Evolutionary conservation across 2,329 filamentous ascomycete species (phyloP).

Genomic region (Aspergillus ustus): DNA sequence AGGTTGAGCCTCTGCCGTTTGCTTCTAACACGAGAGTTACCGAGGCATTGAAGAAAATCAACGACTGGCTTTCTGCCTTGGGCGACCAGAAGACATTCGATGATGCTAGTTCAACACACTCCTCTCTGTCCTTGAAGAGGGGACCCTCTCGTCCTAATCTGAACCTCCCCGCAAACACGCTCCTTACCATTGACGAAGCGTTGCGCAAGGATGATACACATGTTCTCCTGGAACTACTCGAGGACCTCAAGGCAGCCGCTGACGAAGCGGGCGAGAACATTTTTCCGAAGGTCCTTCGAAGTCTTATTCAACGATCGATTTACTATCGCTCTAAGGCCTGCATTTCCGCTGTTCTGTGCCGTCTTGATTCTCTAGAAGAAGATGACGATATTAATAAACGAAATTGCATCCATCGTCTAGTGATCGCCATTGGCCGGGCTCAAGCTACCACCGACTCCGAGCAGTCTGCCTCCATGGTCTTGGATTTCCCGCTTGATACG

Average conservation of each 20-base stretch:
- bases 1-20: constrained; percentile 87
- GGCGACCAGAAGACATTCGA: constrained; percentile 77
- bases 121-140: constrained; percentile 72
- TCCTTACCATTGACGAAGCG: constrained; percentile 47
- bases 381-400: constrained; percentile 91
- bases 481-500: constrained; percentile 57
- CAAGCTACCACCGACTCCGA: constrained; percentile 61
- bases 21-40: constrained; percentile 71
- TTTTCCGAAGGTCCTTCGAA: constrained; percentile 63
- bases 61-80: constrained; percentile 86
- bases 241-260: constrained; percentile 60
- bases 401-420: constrained; percentile 89
- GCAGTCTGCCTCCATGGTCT: constrained; percentile 57
- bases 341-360: constrained; percentile 71
- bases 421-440: constrained; percentile 87
- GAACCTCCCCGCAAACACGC: constrained; percentile 66
- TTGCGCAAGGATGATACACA: constrained; percentile 47
- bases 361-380: constrained; percentile 76
- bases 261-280: constrained; percentile 65
- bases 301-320: constrained; percentile 55
- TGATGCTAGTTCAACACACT: constrained; percentile 73
- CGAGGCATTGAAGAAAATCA: constrained; percentile 70
- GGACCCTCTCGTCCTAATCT: constrained; percentile 76
- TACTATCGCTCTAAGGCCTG: constrained; percentile 74
- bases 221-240: constrained; percentile 55